Evolutionary conservation across 306 rosid species (phyloP), one percentile per base, ranked within the genome.

Genomic region (Casuarina glauca): DNA sequence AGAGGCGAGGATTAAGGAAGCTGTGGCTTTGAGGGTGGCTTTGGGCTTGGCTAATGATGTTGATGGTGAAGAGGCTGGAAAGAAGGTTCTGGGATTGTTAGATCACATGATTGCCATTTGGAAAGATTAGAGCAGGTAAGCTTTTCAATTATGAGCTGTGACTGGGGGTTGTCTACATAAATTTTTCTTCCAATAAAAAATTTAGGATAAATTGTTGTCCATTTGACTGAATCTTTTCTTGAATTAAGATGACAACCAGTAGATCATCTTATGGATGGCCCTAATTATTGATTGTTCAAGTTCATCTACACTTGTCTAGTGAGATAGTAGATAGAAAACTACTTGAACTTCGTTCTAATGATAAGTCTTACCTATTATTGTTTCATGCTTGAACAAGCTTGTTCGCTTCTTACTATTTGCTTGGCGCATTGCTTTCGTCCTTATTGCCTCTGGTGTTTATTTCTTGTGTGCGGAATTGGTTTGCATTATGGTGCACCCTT

Each of bases 1-100:
- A 75, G 90, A 89, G 58, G 91, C 96, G 1, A 82, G 91, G 85
- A 80, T 91, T 36, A 16, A 42, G 39, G 89, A 89, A 51, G 91
- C 96, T 2, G 3, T 77, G 81, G 83, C 84, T 67, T 75, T 89
- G 46, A 81, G 82, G 42, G 77, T 78, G 63, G 83, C 84, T 81
- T 81, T 83, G 55, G 74, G 64, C 42, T 68, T n/a, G 45, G 79
- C 20, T 45, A 64, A 35, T 9, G 82, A 55, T 54, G 45, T 57
- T 72, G 74, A 7, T 53, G 69, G 32, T 12, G 76, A 44, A 49
- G 82, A 70, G 11, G 66, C 44, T 60, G 19, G 8, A 79, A 74
- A 42, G 67, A 84, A 48, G 77, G 81, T 86, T 62, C 79, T 79
- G 79, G 76, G 10, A 9, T 52, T 85, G 73, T 73, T 91, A 69